Evolutionary conservation across 176 grass and related monocot species (phyloP).

Genomic region (Carex pumila): DNA sequence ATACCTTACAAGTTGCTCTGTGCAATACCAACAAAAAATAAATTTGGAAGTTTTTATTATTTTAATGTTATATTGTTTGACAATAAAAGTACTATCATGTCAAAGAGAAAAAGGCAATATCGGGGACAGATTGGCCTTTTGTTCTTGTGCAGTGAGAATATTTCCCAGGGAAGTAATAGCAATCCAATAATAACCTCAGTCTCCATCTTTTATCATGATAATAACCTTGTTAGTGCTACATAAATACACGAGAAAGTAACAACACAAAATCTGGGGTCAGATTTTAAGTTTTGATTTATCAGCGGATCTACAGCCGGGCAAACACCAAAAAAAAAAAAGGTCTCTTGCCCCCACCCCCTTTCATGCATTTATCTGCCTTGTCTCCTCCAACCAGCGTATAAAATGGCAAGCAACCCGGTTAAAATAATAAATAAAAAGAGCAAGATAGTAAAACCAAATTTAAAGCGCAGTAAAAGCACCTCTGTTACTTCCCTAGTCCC

Average conservation of each 20-base stretch:
- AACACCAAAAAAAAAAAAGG: background rate
- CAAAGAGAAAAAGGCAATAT: background rate
- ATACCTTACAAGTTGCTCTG: background rate
- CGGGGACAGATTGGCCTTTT: slow-evolving; percentile 11
- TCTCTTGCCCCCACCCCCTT: background rate
- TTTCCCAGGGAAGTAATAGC: background rate
- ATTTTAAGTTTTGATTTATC: slow-evolving; percentile 23
- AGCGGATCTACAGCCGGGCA: slow-evolving; percentile 21
- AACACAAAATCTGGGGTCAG: slow-evolving; percentile 20
- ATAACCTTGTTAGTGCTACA: slow-evolving; percentile 11
- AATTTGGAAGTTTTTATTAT: background rate
- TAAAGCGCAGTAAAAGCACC: slow-evolving; percentile 6
- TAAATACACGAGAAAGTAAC: slow-evolving; percentile 14
- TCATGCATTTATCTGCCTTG: slow-evolving; percentile 2
- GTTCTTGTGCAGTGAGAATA: slow-evolving; percentile 12
- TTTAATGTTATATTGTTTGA: background rate
- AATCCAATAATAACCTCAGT: background rate
- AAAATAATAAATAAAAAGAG: background rate
- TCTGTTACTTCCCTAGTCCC: background rate
- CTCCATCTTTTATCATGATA: background rate
- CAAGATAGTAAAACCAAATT: background rate
- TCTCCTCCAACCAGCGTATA: slow-evolving; percentile 12
- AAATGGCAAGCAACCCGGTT: slow-evolving; percentile 9
- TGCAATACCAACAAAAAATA: background rate
- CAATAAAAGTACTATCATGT: background rate